phyloP scores from a whole-genome alignment of 75 land plant species.

The Cryptomeria japonica region DNA sequence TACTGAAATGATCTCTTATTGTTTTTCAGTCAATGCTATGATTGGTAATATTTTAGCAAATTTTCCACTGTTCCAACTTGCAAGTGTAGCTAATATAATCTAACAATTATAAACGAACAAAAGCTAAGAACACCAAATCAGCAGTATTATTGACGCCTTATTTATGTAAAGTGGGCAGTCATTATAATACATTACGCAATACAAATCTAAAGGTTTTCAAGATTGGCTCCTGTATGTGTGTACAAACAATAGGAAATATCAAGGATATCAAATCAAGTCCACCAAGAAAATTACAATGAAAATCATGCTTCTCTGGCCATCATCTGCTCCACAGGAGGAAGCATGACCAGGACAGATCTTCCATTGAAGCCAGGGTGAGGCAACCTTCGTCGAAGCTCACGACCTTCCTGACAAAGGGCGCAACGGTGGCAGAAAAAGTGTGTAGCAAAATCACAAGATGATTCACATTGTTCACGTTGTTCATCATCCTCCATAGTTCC shows the following conservation, averaged over 20 bases:
- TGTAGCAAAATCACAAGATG: conserved; percentile 64
- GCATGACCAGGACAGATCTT: conserved; percentile 62
- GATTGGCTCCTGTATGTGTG: not conserved
- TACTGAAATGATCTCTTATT: too few relatives aligned
- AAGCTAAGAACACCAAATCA: not conserved
- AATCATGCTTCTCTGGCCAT: conserved; percentile 52
- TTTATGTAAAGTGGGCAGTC: not conserved
- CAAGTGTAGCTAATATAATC: not conserved
- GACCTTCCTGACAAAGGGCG: conserved; percentile 88
- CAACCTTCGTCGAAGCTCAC: conserved; percentile 82
- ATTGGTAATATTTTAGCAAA: not conserved
- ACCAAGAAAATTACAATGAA: not conserved
- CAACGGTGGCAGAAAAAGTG: conserved; percentile 76
- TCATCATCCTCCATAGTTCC: conserved; percentile 47
- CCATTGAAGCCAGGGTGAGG: conserved; percentile 74
- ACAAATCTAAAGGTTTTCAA: not conserved
- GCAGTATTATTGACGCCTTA: not conserved
- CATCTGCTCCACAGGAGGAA: conserved; percentile 73
- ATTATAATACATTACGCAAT: not conserved
- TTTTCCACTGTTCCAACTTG: not conserved
- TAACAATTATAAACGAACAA: not conserved
- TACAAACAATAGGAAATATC: conserved; percentile 6
- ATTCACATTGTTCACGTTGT: conserved; percentile 64
- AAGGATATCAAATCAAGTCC: not conserved
- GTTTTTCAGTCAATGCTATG: too few relatives aligned